phyloP scores from a whole-genome alignment of 257 asterid species.

The Solanum chiquidenum region DNA sequence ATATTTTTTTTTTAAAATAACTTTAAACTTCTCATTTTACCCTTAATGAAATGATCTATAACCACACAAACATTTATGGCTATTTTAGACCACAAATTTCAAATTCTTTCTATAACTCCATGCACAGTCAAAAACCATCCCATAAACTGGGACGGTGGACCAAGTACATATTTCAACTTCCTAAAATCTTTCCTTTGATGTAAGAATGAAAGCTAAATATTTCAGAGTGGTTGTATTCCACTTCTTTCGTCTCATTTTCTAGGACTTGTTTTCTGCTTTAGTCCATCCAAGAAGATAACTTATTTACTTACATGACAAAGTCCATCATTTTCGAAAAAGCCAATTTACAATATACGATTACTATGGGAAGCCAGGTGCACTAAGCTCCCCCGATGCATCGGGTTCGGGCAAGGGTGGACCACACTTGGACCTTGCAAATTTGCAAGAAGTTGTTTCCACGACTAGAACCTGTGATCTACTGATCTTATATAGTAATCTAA shows the following conservation, averaged over 20 bases:
- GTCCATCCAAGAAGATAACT: background rate
- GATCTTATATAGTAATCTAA: background rate
- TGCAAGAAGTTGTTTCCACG: background rate
- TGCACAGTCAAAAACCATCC: background rate
- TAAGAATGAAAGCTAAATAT: background rate
- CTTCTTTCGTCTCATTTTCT: background rate
- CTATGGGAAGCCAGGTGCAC: background rate
- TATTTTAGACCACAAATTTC: background rate
- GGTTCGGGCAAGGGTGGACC: background rate
- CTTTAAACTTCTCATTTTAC: background rate
- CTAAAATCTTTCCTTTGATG: background rate
- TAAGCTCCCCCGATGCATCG: background rate
- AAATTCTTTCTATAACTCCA: background rate
- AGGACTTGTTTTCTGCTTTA: background rate
- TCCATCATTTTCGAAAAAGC: background rate
- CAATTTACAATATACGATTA: background rate
- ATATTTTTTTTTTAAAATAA: background rate
- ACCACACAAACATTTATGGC: background rate
- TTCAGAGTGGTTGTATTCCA: background rate
- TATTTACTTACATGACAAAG: background rate
- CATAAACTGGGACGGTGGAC: background rate
- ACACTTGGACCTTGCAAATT: background rate
- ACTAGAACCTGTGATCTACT: background rate
- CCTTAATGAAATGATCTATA: background rate
- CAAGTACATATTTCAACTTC: background rate